A percentile compares a stretch with the other conserved stretches of the same genome.
These are phyloP conservation scores for Metschnikowia proteae DNA, from an alignment of 805 yeast species.

Conservation along the genomic window DNA sequence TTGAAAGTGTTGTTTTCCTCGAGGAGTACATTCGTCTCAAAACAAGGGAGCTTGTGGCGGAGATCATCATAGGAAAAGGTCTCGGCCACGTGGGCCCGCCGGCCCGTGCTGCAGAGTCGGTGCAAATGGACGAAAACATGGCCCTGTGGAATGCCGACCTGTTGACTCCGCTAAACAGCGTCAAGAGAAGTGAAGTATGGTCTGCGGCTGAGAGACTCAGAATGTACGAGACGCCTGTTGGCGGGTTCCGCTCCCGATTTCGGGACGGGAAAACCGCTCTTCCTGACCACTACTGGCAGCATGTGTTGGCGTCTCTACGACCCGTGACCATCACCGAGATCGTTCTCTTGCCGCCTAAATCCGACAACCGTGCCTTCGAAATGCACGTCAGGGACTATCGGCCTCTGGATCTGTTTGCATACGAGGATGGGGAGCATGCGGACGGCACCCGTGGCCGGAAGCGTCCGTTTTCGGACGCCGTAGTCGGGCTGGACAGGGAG, in stretches of 20 bases:
- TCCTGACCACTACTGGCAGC: constrained; percentile 11
- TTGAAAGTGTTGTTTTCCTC: constrained; percentile 16
- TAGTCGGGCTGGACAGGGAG: too few relatives aligned
- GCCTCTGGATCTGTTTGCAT: background rate
- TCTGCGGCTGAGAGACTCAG: constrained; percentile 8
- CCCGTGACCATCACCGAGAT: background rate
- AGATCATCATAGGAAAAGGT: constrained; percentile 14
- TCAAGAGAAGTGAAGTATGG: constrained; percentile 13
- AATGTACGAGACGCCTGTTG: constrained; percentile 14
- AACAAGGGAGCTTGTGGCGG: constrained; percentile 15
- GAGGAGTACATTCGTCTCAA: constrained; percentile 20
- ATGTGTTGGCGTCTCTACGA: background rate
- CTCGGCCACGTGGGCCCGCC: background rate
- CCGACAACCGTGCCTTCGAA: background rate
- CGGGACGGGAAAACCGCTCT: constrained; percentile 12
- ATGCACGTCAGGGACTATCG: background rate
- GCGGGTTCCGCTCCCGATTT: constrained; percentile 11
- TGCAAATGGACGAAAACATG: background rate
- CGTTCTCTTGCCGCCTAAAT: background rate
- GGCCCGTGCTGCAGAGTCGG: background rate
- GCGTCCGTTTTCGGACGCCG: too few relatives aligned
- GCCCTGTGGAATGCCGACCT: background rate
- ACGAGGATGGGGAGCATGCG: background rate
- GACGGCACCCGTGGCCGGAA: too few relatives aligned
- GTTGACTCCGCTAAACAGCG: background rate